Conservation (phyloP, 2,329 filamentous ascomycete species). For the Emmonsiellopsis sp. region DNA sequence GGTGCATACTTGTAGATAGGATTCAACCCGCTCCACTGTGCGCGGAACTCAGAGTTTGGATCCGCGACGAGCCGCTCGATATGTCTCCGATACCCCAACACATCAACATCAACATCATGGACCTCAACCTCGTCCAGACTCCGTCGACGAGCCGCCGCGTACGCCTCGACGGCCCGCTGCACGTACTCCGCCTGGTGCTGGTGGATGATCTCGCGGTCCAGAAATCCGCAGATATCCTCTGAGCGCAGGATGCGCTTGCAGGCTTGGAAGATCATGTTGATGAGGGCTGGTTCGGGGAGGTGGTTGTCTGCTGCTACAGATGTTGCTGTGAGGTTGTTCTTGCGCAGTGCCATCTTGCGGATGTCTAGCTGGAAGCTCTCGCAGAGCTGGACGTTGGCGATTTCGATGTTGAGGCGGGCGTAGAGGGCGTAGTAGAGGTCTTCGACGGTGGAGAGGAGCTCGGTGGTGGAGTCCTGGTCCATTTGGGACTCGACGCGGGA, state of each 20-base stretch:
- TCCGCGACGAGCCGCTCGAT: conserved; percentile 18
- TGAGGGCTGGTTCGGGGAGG: conserved; percentile 26
- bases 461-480: conserved; percentile 17
- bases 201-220: conserved; percentile 19
- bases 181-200: conserved; percentile 24
- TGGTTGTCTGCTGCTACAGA: background rate
- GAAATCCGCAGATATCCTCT: conserved; percentile 17
- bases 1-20: conserved; percentile 23
- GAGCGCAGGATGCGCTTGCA: conserved; percentile 26
- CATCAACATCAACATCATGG: conserved; percentile 12
- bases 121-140: too few relatives aligned
- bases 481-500: conserved; percentile 22
- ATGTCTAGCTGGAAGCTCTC: conserved; percentile 20
- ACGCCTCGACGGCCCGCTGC: conserved; percentile 14
- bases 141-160: conserved; percentile 1
- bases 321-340: conserved; percentile 6
- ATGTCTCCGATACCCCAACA: conserved; percentile 22
- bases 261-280: conserved; percentile 24
- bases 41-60: conserved; percentile 15
- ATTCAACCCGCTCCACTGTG: conserved; percentile 23
- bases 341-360: conserved; percentile 12
- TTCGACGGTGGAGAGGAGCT: conserved; percentile 27
- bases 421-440: conserved; percentile 30
- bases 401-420: conserved; percentile 28
- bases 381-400: conserved; percentile 28